These are phyloP conservation scores for Magnolia changhungtana DNA, from an alignment of 164 flowering plant genomes.

Conservation along the genomic window DNA sequence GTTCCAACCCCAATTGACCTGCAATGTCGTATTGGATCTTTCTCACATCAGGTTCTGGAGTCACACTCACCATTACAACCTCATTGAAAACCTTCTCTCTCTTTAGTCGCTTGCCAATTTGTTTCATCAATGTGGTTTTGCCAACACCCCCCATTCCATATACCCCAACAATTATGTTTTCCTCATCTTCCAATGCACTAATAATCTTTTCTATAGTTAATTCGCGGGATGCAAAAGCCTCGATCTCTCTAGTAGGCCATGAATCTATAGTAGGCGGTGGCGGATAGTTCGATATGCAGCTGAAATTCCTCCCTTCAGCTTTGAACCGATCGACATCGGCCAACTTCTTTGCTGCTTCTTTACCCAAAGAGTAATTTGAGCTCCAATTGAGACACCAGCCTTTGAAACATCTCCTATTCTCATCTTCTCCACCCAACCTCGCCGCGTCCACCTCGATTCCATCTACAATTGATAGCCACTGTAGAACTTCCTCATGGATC, in stretches of 20 bases:
- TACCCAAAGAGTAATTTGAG: neutral
- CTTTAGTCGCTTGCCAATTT: slow-evolving; percentile 6
- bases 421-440: neutral
- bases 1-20: slow-evolving; percentile 3
- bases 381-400: neutral
- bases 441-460: neutral
- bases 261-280: slow-evolving; percentile 1
- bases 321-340: neutral
- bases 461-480: slow-evolving; percentile 4
- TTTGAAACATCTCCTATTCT: slow-evolving; percentile 1
- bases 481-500: neutral
- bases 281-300: neutral
- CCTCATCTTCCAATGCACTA: neutral
- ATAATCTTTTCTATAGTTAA: slow-evolving; percentile 2
- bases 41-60: slow-evolving; percentile 6
- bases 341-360: neutral
- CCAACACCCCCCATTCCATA: slow-evolving; percentile 9
- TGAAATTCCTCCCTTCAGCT: slow-evolving; percentile 7
- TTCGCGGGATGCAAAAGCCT: slow-evolving; percentile 1
- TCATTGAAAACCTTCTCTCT: slow-evolving; percentile 6
- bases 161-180: slow-evolving; percentile 6
- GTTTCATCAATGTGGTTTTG: slow-evolving; percentile 11
- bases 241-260: neutral
- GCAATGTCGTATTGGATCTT: slow-evolving; percentile 15
- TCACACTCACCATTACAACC: slow-evolving; percentile 16